Base-by-base conservation (phyloP, 2,329 filamentous ascomycete genomes). In the Arthrobotrys sphaeroides region DNA sequence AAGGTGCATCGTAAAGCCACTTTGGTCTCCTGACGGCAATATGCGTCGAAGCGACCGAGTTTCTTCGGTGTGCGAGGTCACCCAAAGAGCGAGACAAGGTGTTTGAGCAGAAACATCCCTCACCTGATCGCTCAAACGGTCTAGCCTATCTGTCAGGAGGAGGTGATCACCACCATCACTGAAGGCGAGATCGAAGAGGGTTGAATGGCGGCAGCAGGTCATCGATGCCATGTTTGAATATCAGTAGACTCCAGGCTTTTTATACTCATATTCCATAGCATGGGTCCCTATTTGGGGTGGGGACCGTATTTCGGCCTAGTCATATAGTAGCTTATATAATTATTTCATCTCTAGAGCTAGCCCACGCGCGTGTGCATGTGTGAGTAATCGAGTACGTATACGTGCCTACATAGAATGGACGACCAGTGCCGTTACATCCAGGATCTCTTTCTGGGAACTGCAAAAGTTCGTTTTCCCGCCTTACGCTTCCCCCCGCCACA, bases 131-230 rank as follows among this genome's bases (percentile, higher is more conserved):
- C 22, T 31, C 31, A 65, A 36, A 36, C 12, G n/a, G 13, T 51
- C 26, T 7, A 65, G 13, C 40, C 45, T 65, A 26, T 65, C 13
- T 2, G 61, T 65, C 4, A 65, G 12, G 13, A 5, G 53, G 1
- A 65, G 13, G 3, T 53, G 26, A 13, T 36, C 13, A 3, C 61
- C 45, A 18, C 10, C 18, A 7, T 65, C 20, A 13, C 10, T 53
- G 26, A 65, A 53, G 18, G 28, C 31, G 22, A 65, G 6, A 43
- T 65, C 45, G 18, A 65, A 12, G n/a, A 65, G 10, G 20, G 45
- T 49, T 12, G 61, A 65, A 53, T 65, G 45, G 28, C 61, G 33
- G 24, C 38, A 61, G 13, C n/a, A 38, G 42, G 45, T 65, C 33
- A 42, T 60, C 42, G 53, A 42, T 42, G 53, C 13, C 7, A 45